Conservation (phyloP, 2,329 filamentous ascomycete species). For the Talaromyces sp. region DNA sequence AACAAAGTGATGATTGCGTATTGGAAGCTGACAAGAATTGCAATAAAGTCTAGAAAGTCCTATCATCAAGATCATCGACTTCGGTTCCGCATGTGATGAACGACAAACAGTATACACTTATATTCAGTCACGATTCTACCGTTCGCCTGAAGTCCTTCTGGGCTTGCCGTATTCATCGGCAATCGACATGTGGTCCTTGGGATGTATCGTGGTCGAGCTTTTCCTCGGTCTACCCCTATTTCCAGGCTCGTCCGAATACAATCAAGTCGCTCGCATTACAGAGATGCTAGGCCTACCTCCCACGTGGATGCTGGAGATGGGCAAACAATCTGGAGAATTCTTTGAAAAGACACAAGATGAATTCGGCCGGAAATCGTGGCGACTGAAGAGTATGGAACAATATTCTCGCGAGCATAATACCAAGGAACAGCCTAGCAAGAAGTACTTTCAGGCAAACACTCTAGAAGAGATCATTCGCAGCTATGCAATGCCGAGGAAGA, state of each 20-base stretch:
- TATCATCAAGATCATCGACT: conserved; percentile 99
- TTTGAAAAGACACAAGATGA: conserved; percentile 93
- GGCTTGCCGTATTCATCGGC: conserved; percentile 95
- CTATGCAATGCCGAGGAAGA: conserved; percentile 97
- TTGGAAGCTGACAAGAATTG: conserved; percentile 8
- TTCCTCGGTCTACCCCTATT: conserved; percentile 94
- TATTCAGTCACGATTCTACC: conserved; percentile 96
- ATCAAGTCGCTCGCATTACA: conserved; percentile 93
- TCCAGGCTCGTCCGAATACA: conserved; percentile 96
- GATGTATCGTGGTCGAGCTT: conserved; percentile 95
- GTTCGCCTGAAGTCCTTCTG: conserved; percentile 92
- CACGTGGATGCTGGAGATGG: conserved; percentile 99
- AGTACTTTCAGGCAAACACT: conserved; percentile 94
- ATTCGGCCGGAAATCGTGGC: conserved; percentile 84
- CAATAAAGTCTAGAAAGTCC: conserved; percentile 75
- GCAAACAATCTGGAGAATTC: conserved; percentile 95
- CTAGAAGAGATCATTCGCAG: conserved; percentile 96
- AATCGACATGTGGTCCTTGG: conserved; percentile 99
- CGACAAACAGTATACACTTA: conserved; percentile 98
- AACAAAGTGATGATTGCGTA: not conserved
- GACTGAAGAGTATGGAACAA: conserved; percentile 95
- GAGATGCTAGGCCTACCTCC: conserved; percentile 97
- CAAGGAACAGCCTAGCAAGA: conserved; percentile 99
- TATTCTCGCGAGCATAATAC: conserved; percentile 93
- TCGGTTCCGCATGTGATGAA: conserved; percentile 96